Percentiles rank a stretch among this genome's conserved stretches.
These are phyloP conservation scores for Saccharata proteae DNA, from an alignment of 2,329 filamentous ascomycete genomes.

Conservation along the genomic window DNA sequence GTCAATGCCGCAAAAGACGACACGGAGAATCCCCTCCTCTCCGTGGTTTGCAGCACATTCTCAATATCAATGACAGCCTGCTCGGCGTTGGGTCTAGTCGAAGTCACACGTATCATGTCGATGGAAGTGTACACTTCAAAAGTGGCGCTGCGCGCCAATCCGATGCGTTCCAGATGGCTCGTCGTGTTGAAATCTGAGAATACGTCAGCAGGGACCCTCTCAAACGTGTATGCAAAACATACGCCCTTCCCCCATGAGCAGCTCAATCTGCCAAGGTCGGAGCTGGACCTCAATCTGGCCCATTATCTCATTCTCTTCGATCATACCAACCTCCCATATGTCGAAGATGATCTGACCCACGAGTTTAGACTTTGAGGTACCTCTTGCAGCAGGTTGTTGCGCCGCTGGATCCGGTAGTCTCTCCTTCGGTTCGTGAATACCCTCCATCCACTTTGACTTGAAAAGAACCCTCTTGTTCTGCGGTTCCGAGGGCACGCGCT, in stretches of 20 bases:
- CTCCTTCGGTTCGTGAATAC: not conserved
- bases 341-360: slow-evolving; percentile 23
- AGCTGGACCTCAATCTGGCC: slow-evolving; percentile 24
- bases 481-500: not conserved
- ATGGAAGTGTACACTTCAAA: slow-evolving; percentile 17
- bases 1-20: slow-evolving; percentile 14
- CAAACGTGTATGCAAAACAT: too few relatives aligned
- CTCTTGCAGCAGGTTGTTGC: slow-evolving; percentile 4
- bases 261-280: slow-evolving; percentile 20
- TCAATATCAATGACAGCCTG: slow-evolving; percentile 24
- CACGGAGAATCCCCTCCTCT: slow-evolving; percentile 11
- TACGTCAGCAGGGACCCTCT: too few relatives aligned
- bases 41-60: slow-evolving; percentile 13
- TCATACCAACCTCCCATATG: slow-evolving; percentile 19
- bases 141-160: slow-evolving; percentile 17
- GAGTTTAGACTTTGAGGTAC: slow-evolving; percentile 18
- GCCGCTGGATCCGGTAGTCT: slow-evolving; percentile 1
- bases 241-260: slow-evolving; percentile 14
- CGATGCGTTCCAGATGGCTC: slow-evolving; percentile 18
- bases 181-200: too few relatives aligned
- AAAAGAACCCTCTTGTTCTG: not conserved
- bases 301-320: slow-evolving; percentile 23
- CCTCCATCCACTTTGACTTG: slow-evolving; percentile 3
- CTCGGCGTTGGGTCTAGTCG: slow-evolving; percentile 23
- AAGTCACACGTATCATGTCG: slow-evolving; percentile 23